Conservation (phyloP, 164 flowering plant genomes). For the Magnolia officinalis region DNA sequence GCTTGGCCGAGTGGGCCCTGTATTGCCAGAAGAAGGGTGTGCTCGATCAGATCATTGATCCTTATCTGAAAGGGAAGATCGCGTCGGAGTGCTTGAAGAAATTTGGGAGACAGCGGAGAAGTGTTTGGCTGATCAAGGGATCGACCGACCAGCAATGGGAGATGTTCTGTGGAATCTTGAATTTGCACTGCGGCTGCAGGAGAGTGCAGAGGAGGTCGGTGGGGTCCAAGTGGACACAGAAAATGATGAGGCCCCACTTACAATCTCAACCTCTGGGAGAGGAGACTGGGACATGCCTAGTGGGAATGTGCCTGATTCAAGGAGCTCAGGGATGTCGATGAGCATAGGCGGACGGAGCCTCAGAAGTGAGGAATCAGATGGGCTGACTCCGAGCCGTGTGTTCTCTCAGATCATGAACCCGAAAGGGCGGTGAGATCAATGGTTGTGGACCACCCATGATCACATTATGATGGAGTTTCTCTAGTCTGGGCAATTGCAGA, state of each 20-base stretch:
- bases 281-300: background rate
- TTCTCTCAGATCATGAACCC: slow-evolving; percentile 95
- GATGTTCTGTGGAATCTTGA: slow-evolving; percentile 49
- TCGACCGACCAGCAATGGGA: slow-evolving; percentile 45
- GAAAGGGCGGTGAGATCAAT: slow-evolving; percentile 54
- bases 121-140: slow-evolving; percentile 37
- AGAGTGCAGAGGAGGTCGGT: slow-evolving; percentile 30
- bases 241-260: slow-evolving; percentile 22
- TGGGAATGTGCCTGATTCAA: slow-evolving; percentile 34
- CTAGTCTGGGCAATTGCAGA: background rate
- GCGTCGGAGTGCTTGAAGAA: slow-evolving; percentile 35
- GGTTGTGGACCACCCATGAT: background rate
- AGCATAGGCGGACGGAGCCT: slow-evolving; percentile 82
- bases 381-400: slow-evolving; percentile 77
- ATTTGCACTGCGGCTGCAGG: slow-evolving; percentile 45
- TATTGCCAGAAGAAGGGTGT: slow-evolving; percentile 32
- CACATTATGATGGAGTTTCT: background rate
- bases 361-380: slow-evolving; percentile 79
- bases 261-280: background rate
- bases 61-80: slow-evolving; percentile 34
- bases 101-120: slow-evolving; percentile 39
- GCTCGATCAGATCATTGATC: slow-evolving; percentile 40
- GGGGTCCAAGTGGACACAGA: slow-evolving; percentile 1
- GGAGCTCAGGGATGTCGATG: slow-evolving; percentile 78
- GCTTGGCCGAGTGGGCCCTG: slow-evolving; percentile 47